Conservation (phyloP, 2,329 filamentous ascomycete species). For the Alternaria burnsii region DNA sequence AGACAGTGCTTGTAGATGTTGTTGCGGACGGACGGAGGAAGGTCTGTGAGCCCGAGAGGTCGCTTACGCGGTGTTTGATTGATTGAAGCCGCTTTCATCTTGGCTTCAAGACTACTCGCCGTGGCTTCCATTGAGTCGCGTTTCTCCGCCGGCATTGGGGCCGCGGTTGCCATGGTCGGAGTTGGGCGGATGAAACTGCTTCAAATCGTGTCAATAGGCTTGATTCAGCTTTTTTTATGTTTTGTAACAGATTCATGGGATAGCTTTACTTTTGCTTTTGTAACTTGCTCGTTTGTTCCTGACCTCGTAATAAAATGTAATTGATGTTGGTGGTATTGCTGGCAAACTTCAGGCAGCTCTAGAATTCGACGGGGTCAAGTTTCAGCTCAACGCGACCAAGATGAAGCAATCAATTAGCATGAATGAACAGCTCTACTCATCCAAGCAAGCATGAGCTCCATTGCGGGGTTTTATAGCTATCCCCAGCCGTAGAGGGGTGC, state of each 20-base stretch:
- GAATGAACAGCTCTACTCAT: not conserved
- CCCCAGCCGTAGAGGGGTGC: slow-evolving; percentile 17
- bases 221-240: not conserved
- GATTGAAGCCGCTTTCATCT: slow-evolving; percentile 26
- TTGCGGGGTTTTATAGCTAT: slow-evolving; percentile 40
- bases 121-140: slow-evolving; percentile 47
- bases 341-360: not conserved
- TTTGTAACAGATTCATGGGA: fast-evolving
- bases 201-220: not conserved
- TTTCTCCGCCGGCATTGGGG: slow-evolving; percentile 19
- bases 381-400: not conserved
- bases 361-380: not conserved
- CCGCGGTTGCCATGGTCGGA: slow-evolving; percentile 3
- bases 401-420: not conserved
- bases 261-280: not conserved
- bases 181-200: not conserved
- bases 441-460: slow-evolving; percentile 1
- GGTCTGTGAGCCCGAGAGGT: slow-evolving; percentile 29
- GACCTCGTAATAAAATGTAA: not conserved
- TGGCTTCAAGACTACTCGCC: slow-evolving; percentile 21
- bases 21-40: slow-evolving; percentile 43
- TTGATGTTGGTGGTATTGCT: not conserved
- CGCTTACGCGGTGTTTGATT: slow-evolving; percentile 29
- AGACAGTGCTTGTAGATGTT: slow-evolving; percentile 45
- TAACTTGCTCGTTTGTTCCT: not conserved